Evolutionary conservation across 169 alveolate genomes (phyloP).

Genomic region (Babesia sp.): DNA sequence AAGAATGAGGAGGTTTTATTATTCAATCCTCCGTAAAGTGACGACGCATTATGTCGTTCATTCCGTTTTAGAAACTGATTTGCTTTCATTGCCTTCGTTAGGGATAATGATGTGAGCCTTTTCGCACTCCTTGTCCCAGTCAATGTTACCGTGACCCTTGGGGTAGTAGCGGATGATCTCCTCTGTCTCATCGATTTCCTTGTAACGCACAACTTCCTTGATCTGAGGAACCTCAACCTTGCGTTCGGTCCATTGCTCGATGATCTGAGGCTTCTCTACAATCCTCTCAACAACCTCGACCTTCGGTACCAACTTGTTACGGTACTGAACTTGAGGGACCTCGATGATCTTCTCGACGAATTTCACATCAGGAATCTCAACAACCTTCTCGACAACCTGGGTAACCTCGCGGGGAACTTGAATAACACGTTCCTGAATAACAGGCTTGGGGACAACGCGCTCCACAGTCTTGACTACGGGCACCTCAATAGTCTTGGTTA

Average conservation of each 20-base stretch:
- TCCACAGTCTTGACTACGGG: constrained; percentile 81
- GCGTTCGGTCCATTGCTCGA: constrained; percentile 84
- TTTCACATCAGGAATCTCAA: constrained; percentile 86
- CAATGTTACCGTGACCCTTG: constrained; percentile 74
- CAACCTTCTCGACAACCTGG: constrained; percentile 84
- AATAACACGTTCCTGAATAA: constrained; percentile 81
- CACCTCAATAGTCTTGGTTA: constrained; percentile 76
- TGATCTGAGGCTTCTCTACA: constrained; percentile 80
- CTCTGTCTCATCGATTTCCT: constrained; percentile 83
- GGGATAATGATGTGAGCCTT: constrained; percentile 53
- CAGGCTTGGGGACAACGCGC: constrained; percentile 77
- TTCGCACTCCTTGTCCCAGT: constrained; percentile 80
- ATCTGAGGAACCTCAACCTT: constrained; percentile 84
- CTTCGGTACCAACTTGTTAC: constrained; percentile 81
- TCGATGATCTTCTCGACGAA: constrained; percentile 84
- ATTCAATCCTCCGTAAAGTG: not conserved
- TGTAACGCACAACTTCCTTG: constrained; percentile 84
- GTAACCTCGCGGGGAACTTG: constrained; percentile 85
- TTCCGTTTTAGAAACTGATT: not conserved
- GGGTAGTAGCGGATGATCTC: constrained; percentile 84
- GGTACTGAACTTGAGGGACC: constrained; percentile 84
- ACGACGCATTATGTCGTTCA: not conserved
- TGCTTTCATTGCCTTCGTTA: constrained; percentile 5
- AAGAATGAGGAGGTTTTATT: not conserved
- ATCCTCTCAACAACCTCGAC: constrained; percentile 83